phyloP scores from a whole-genome alignment of 208 protist genomes.

The Vickermania spadyakhi region DNA sequence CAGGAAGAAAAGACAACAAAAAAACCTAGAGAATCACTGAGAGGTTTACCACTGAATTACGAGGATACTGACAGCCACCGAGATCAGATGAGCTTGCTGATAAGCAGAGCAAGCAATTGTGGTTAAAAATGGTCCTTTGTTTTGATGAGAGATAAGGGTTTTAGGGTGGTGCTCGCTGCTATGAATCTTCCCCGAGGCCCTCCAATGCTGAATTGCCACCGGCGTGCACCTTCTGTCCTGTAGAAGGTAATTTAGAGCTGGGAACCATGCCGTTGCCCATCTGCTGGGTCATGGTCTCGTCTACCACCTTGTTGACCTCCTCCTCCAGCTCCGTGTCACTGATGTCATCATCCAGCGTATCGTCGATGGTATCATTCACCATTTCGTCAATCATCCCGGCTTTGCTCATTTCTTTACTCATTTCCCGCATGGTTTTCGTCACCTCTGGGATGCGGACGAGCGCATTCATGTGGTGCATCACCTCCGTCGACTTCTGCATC shows the following conservation, averaged over 20 bases:
- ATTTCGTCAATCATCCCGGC: slow-evolving; percentile 88
- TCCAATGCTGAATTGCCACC: slow-evolving; percentile 6
- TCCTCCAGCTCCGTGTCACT: slow-evolving; percentile 82
- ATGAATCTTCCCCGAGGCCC: slow-evolving; percentile 25
- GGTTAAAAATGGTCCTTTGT: too few species aligned
- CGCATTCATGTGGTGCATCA: slow-evolving; percentile 86
- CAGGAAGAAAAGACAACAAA: too few species aligned
- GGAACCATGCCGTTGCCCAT: slow-evolving; percentile 61
- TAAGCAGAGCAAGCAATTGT: too few species aligned
- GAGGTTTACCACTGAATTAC: too few species aligned
- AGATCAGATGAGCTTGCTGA: too few species aligned
- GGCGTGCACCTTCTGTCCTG: slow-evolving; percentile 9
- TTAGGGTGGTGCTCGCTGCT: too few species aligned
- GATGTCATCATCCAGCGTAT: slow-evolving; percentile 72
- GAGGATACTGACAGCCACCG: too few species aligned
- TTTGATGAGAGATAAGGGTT: too few species aligned
- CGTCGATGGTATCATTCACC: slow-evolving; percentile 83
- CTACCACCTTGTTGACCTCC: slow-evolving; percentile 84
- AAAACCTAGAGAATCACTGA: too few species aligned
- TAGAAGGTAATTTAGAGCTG: slow-evolving; percentile 29
- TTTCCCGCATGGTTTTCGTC: slow-evolving; percentile 58
- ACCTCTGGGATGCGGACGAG: slow-evolving; percentile 74
- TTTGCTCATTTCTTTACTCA: slow-evolving; percentile 85
- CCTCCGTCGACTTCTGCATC: slow-evolving; percentile 54
- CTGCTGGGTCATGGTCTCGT: slow-evolving; percentile 65